phyloP scores from a whole-genome alignment of 2,329 filamentous ascomycete species.

The Lomentospora prolificans region DNA sequence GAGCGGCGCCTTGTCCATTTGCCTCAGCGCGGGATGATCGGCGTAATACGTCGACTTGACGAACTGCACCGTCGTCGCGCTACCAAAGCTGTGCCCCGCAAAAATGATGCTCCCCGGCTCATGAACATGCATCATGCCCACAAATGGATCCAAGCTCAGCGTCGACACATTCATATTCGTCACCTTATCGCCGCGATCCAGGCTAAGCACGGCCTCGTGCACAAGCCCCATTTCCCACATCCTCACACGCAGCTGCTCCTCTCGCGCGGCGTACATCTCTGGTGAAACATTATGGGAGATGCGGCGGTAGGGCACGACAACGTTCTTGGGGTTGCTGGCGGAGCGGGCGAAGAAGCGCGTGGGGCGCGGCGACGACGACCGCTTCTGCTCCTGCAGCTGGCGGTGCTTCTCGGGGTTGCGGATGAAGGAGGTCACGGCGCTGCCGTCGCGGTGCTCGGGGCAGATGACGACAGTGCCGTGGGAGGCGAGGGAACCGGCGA shows the following conservation, averaged over 20 bases:
- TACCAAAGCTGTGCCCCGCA: constrained; percentile 74
- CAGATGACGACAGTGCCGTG: constrained; percentile 74
- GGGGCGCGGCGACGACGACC: not conserved
- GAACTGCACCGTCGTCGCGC: constrained; percentile 63
- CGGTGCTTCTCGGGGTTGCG: constrained; percentile 45
- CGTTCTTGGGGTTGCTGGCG: constrained; percentile 19
- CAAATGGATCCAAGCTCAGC: constrained; percentile 47
- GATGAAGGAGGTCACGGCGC: constrained; percentile 63
- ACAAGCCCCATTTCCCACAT: constrained; percentile 69
- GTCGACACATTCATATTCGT: constrained; percentile 44
- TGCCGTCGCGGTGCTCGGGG: constrained; percentile 76
- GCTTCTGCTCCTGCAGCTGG: constrained; percentile 11
- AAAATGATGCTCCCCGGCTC: constrained; percentile 65
- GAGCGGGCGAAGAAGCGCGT: constrained; percentile 16
- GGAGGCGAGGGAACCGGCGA: constrained; percentile 68
- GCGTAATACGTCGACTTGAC: constrained; percentile 71
- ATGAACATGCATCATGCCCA: constrained; percentile 54
- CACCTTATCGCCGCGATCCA: constrained; percentile 46
- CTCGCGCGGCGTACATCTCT: constrained; percentile 56
- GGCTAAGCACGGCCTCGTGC: constrained; percentile 55
- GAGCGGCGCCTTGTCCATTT: constrained; percentile 42
- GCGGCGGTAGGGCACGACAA: constrained; percentile 34
- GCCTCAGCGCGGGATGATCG: constrained; percentile 31
- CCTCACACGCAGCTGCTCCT: constrained; percentile 64
- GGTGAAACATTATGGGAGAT: constrained; percentile 54